Evolutionary conservation across 208 protist species (phyloP).

Genomic region (Dictyostelium gargantuum): DNA sequence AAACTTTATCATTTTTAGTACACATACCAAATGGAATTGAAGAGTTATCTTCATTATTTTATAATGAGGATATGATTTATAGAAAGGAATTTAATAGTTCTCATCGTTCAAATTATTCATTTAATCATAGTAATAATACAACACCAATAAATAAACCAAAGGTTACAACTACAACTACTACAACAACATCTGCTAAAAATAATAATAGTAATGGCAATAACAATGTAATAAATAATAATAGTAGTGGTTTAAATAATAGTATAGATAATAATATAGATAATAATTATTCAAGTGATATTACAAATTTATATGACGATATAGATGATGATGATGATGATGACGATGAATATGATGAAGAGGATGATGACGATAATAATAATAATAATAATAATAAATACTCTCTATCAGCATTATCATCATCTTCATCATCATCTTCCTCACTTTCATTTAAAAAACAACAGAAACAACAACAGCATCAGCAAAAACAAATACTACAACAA

Average conservation of each 20-base stretch:
- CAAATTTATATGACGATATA: not conserved
- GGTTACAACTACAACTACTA: not conserved
- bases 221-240: not conserved
- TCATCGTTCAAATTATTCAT: not conserved
- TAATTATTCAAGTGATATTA: not conserved
- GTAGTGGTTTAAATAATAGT: not conserved
- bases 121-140: not conserved
- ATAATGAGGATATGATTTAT: not conserved
- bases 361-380: not conserved
- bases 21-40: conserved; percentile 21
- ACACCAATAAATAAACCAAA: not conserved
- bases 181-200: not conserved
- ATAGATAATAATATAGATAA: too few relatives aligned
- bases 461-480: not conserved
- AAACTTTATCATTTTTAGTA: conserved; percentile 26
- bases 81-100: not conserved
- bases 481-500: not conserved
- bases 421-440: too few relatives aligned
- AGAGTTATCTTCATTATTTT: not conserved
- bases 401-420: not conserved
- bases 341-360: not conserved
- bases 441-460: too few relatives aligned
- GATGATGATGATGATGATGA: not conserved
- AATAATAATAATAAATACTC: too few relatives aligned
- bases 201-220: not conserved